Conservation (phyloP, 306 rosid genomes). For the Astragalus membranaceus region DNA sequence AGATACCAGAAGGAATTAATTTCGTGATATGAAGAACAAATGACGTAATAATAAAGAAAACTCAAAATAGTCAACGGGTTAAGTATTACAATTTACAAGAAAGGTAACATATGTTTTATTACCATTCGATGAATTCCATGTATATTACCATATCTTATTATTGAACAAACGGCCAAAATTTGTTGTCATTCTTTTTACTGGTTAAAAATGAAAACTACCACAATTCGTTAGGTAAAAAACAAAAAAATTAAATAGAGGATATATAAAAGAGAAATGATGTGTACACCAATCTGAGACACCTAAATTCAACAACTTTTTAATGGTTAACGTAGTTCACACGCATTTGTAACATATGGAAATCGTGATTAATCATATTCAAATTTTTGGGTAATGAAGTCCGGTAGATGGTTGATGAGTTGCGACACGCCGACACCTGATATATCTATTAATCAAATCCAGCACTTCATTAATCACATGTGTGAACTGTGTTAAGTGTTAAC, state of each 20-base stretch:
- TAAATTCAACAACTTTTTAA: too few relatives aligned
- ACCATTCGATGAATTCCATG: neutral
- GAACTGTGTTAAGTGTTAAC: too few relatives aligned
- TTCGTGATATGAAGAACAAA: neutral
- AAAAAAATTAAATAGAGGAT: neutral
- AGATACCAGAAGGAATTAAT: neutral
- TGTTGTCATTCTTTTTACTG: neutral
- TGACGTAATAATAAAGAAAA: neutral
- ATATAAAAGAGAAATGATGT: too few relatives aligned
- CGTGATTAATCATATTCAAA: too few relatives aligned
- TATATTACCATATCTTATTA: neutral
- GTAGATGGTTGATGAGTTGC: too few relatives aligned
- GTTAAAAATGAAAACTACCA: constrained; percentile 1
- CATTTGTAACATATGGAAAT: too few relatives aligned
- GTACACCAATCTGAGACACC: too few relatives aligned
- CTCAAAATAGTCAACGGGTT: neutral
- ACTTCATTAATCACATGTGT: too few relatives aligned
- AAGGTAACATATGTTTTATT: neutral
- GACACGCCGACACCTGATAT: too few relatives aligned
- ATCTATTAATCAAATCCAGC: too few relatives aligned
- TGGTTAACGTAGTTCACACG: too few relatives aligned
- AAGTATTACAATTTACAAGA: neutral
- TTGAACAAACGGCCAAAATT: neutral
- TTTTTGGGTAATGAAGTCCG: too few relatives aligned
- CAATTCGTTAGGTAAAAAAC: neutral